Evolutionary conservation across 306 rosid genomes (phyloP).

Genomic region (Benincasa hispida): DNA sequence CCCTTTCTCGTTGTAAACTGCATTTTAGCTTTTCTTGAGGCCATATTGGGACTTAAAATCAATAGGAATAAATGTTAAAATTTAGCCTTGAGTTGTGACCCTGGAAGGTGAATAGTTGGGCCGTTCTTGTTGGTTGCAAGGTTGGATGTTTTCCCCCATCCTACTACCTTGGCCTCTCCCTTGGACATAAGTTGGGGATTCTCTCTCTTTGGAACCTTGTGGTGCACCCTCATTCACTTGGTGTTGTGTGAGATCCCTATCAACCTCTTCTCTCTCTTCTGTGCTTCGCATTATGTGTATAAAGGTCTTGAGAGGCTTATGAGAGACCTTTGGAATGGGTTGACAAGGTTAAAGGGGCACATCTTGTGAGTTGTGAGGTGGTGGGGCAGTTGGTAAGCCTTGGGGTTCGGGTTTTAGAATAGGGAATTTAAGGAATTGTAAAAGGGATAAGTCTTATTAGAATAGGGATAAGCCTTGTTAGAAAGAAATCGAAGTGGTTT

Average conservation of each 20-base stretch:
- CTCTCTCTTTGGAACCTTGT: background rate
- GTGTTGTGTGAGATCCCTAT: background rate
- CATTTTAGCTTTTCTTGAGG: background rate
- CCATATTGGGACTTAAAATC: background rate
- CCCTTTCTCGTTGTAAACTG: background rate
- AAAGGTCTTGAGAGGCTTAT: background rate
- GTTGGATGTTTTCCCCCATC: background rate
- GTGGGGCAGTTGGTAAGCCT: background rate
- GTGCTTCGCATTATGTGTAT: background rate
- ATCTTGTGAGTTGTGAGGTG: background rate
- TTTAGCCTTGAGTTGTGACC: background rate
- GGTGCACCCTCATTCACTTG: background rate
- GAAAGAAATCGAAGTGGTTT: too few species aligned
- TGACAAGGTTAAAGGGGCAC: background rate
- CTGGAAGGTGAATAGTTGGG: background rate
- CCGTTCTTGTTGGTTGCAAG: background rate
- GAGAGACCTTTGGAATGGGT: background rate
- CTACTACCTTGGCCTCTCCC: background rate
- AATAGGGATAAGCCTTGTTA: too few species aligned
- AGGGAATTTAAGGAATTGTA: too few species aligned
- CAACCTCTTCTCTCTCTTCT: background rate
- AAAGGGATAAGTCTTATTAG: too few species aligned
- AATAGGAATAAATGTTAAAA: background rate
- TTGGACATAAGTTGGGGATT: background rate
- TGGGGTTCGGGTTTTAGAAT: background rate